Evolutionary conservation across 2,329 filamentous ascomycete species (phyloP), one percentile per base, ranked within the genome.

Genomic region (Fonsecaea pedrosoi): DNA sequence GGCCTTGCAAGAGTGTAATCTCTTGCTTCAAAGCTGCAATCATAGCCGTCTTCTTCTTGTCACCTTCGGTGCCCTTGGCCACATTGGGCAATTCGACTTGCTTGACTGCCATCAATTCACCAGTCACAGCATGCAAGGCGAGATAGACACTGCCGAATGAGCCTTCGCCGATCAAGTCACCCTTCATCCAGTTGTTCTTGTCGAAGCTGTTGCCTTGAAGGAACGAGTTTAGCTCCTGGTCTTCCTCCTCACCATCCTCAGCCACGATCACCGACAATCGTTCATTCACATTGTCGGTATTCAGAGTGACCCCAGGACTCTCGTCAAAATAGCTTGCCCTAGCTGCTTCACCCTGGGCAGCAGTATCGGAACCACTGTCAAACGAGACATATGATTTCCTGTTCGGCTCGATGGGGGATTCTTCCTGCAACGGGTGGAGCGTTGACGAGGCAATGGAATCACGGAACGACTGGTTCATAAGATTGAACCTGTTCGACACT

Each of bases 141-240:
- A 99, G 86, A 80, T 96, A 99, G 61, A 99, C 95, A 73, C 90
- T 94, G 74, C 95, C 95, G 75, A 99, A 99, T 4, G 94, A 97
- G 70, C 95, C 95, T 79, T 97, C 93, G 37, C 95, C 95, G 72
- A 99, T 99, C 70, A 98, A 84, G 37, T 94, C 94, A 75, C 95
- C 95, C 83, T 98, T 97, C 93, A 99, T 98, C 92, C 96, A 99
- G 79, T 97, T 96, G 82, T 94, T 91, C 70, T 97, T 94, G 71
- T 96, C 94, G 89, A 95, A 98, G 8, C 92, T 96, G 76, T 97
- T 92, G 70, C 92, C 92, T 38, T 92, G 89, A 48, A 98, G 84
- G 83, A 97, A 97, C 75, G 94, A 94, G 73, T 90, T 88, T 25
- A 98, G 84, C 73, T 95, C 94, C 75, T 94, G 92, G 74, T 98